These are phyloP conservation scores for Byssoonygena ceratinophila DNA, from an alignment of 2,329 filamentous ascomycete species.

Conservation along the genomic window DNA sequence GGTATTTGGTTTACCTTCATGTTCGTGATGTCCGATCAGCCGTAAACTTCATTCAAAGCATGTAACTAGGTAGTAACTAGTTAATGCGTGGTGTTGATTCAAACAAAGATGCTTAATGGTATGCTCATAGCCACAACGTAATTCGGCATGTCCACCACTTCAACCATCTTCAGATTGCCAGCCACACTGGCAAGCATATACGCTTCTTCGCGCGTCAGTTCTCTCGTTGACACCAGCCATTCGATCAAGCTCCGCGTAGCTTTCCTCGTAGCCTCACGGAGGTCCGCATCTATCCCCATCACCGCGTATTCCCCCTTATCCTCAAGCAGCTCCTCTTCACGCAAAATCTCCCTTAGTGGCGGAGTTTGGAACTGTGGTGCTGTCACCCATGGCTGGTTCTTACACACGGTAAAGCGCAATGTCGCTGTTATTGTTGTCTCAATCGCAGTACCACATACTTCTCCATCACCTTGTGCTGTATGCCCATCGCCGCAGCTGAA, in stretches of 20 bases:
- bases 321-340: conserved; percentile 20
- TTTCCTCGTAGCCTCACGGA: conserved; percentile 41
- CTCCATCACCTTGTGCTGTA: conserved; percentile 46
- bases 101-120: conserved; percentile 40
- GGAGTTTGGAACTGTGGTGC: conserved; percentile 41
- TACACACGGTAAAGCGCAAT: conserved; percentile 41
- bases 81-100: not conserved
- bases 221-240: conserved; percentile 41
- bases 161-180: conserved; percentile 42
- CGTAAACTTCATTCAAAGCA: not conserved
- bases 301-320: conserved; percentile 39
- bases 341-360: conserved; percentile 18
- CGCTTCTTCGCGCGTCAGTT: conserved; percentile 38
- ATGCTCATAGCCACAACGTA: conserved; percentile 43
- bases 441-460: conserved; percentile 48
- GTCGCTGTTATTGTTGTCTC: conserved; percentile 44
- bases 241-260: conserved; percentile 41
- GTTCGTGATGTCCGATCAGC: not conserved
- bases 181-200: conserved; percentile 46
- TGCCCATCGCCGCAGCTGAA: conserved; percentile 48
- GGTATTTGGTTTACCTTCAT: not conserved
- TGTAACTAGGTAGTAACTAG: not conserved
- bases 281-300: conserved; percentile 40
- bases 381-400: conserved; percentile 38
- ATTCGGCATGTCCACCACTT: conserved; percentile 47